Base-by-base conservation (phyloP, 2,329 filamentous ascomycete species). In the Colletotrichum cordylinicola region DNA sequence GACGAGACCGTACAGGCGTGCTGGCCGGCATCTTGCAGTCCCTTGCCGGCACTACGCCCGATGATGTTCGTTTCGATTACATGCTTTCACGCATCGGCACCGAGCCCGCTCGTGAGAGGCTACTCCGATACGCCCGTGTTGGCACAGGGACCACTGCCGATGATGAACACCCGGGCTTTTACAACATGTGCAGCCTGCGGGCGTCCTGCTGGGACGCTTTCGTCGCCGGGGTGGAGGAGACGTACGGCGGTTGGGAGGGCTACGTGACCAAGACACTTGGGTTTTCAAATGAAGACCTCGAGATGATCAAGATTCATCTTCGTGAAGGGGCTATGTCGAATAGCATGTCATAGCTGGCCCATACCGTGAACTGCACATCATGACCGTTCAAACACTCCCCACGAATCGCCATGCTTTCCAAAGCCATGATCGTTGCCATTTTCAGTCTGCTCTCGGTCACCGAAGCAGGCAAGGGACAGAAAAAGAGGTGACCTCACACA, bases 1-100 rank as follows among this genome's bases (percentile, higher is more conserved):
- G 90, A 9, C 86, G 90, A 67, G 90, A 91, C 75, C 85, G 89
- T 29, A 92, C 89, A 0, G 90, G 89, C 10, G 84, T 91, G 10
- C 79, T 91, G 10, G 84, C 87, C 0, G 89, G 87, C 12, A 80
- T 91, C 7, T 82, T 91, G n/a, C 84, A 89, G 70, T 83, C 82
- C n/a, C 84, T 91, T 16, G 88, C 88, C 2, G 89, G 88, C 35
- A 86, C 87, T 29, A 77, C 84, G 6, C 78, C 82, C 13, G 85
- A 90, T 29, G 82, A 81, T 15, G 82, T 90, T 39, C 79, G 82
- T 24, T 81, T 87, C 58, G 90, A 91, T 82, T 91, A 88, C 82
- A 83, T 90, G 81, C 84, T 91, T 33, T 90, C 89, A 12, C 86
- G 90, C 33, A 85, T 91, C 76, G 89, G 90, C 35, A 86, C 84